Evolutionary conservation across 2,329 filamentous ascomycete genomes (phyloP).

Genomic region (Colletotrichum truncatum): DNA sequence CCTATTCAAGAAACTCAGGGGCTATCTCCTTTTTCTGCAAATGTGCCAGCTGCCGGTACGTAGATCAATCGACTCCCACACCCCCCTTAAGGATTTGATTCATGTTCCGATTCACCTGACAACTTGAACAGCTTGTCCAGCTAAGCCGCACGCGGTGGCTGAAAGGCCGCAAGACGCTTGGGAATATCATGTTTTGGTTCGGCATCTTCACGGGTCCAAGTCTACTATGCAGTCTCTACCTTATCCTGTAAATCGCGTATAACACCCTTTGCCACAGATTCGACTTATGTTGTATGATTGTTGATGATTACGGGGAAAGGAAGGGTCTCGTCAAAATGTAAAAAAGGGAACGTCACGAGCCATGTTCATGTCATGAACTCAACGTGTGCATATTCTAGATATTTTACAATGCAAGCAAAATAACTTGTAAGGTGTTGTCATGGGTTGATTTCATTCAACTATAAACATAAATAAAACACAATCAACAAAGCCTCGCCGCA

Average conservation of each 20-base stretch:
- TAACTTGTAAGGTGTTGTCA: neutral
- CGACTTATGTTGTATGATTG: too few relatives aligned
- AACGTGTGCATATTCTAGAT: too few relatives aligned
- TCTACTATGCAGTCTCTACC: conserved; percentile 68
- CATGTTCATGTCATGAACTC: too few relatives aligned
- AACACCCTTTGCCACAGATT: too few relatives aligned
- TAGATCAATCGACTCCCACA: conserved; percentile 22
- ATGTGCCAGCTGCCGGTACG: conserved; percentile 75
- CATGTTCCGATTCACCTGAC: neutral
- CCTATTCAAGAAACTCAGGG: conserved; percentile 79
- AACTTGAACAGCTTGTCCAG: conserved; percentile 60
- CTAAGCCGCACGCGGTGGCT: conserved; percentile 74
- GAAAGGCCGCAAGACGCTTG: conserved; percentile 68
- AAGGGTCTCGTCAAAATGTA: too few relatives aligned
- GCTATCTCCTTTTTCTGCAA: conserved; percentile 78
- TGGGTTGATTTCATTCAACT: conserved; percentile 17
- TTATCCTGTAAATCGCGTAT: conserved; percentile 63
- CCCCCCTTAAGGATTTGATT: too few relatives aligned
- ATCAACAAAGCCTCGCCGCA: conserved; percentile 14
- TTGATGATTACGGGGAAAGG: too few relatives aligned
- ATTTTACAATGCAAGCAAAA: neutral
- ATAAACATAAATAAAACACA: neutral
- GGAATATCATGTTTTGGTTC: conserved; percentile 81
- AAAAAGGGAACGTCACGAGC: too few relatives aligned
- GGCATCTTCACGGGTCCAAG: conserved; percentile 82